Percentiles rank a stretch among this genome's conserved stretches.
These are phyloP conservation scores for Actinidia polygama DNA, from an alignment of 179 eudicot genomes.

Conservation along the genomic window DNA sequence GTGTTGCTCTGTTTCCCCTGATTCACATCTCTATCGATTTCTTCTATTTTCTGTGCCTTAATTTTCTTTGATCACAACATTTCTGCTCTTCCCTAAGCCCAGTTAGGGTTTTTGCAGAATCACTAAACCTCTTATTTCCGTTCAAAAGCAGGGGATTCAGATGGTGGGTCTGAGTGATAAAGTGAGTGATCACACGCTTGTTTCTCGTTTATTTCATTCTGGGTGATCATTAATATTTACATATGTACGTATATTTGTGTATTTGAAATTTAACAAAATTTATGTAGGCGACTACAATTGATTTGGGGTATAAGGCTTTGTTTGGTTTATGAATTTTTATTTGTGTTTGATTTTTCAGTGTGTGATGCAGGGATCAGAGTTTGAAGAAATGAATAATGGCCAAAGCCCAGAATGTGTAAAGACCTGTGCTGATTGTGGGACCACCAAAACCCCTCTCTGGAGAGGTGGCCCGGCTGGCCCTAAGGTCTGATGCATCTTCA, in stretches of 20 bases:
- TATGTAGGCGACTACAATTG: no score
- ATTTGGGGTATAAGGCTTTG: no score
- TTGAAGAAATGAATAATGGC: slow-evolving; percentile 46
- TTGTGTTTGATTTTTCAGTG: neutral
- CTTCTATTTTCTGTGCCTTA: neutral
- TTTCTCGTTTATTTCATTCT: slow-evolving; percentile 1
- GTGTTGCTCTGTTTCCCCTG: neutral
- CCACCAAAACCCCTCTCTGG: slow-evolving; percentile 95
- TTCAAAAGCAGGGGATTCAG: slow-evolving; percentile 12
- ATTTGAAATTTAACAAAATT: no score
- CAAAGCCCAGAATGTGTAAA: slow-evolving; percentile 45
- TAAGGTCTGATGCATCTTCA: slow-evolving; percentile 55
- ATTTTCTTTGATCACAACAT: neutral
- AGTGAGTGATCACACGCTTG: slow-evolving; percentile 57
- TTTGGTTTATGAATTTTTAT: neutral
- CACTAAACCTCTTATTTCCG: slow-evolving; percentile 2
- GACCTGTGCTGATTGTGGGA: slow-evolving; percentile 85
- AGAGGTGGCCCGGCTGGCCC: slow-evolving; percentile 97
- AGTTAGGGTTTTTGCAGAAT: neutral
- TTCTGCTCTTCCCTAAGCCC: neutral
- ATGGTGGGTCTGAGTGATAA: slow-evolving; percentile 76
- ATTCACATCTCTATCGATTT: neutral
- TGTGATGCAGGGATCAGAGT: slow-evolving; percentile 42
- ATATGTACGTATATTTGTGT: no score
- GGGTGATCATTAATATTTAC: neutral